Evolutionary conservation across 768 basidiomycete species (phyloP), one percentile per base, ranked within the genome.

Genomic region (Podaxis mareebaensis): DNA sequence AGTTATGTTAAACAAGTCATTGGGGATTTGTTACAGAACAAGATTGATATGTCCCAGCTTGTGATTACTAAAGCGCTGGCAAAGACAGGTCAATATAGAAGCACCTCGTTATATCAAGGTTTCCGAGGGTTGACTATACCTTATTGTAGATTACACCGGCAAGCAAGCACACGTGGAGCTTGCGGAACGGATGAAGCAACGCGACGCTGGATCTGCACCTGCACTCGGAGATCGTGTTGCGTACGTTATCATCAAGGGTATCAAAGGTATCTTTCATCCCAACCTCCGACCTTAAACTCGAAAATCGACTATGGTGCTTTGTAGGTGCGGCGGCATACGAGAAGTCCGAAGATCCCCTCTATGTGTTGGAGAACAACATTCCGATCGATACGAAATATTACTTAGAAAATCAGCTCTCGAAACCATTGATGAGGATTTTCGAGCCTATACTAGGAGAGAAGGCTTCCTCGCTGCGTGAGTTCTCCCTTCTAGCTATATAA

Each of bases 351-450:
- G 97, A 99, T 69, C 97, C 97, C 0, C 82, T 99, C 58, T 99
- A 93, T 70, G 97, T 99, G 15, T 84, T 99, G 22, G 97, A 99
- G 75, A 95, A 99, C 75, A 99, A 95, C 73, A 86, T 99, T 48
- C 97, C 97, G 0, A 96, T 99, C 65, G 97, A 99, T 71, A 99
- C 97, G 4, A 90, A 92, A 71, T 98, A 99, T 74, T 99, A 99
- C 72, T 86, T 99, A 53, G 96, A 99, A 63, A 98, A 99, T 70
- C 97, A 99, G 72, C 85, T 99, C 0, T 93, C 95, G 1, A 99
- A 99, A 73, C 97, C 97, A 7, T 81, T 99, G 1, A 85, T 99
- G 88, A 84, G 97, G 65, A 99, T 99, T 66, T 99, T 99, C 73
- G 97, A 99, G 73, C 97, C 97, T 13, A 95, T 99, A 69, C 77